phyloP scores from a whole-genome alignment of 78 protist species.

The Planoprotostelium fungivorum region DNA sequence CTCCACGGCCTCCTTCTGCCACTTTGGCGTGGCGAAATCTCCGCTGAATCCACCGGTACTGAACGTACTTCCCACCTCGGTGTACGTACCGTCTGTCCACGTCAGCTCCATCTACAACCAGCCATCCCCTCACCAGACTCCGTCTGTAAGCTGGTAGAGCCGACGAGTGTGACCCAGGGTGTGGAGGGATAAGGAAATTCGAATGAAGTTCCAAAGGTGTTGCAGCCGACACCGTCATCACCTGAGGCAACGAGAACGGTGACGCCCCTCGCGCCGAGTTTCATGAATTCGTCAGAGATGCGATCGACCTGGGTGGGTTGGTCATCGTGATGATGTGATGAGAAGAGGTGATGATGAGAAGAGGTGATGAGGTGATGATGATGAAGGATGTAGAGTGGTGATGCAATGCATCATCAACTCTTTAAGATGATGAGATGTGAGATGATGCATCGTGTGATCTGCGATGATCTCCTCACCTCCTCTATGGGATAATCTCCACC shows the following conservation, averaged over 20 bases:
- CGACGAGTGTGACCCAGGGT: background rate
- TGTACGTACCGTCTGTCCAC: background rate
- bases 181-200: background rate
- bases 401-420: too few species aligned
- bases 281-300: conserved; percentile 45
- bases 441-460: too few species aligned
- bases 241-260: conserved; percentile 59
- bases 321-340: too few species aligned
- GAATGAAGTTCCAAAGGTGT: background rate
- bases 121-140: background rate
- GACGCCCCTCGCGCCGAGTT: conserved; percentile 51
- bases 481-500: background rate
- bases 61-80: background rate
- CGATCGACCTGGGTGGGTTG: conserved; percentile 6
- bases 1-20: conserved; percentile 27
- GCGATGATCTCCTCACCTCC: too few species aligned
- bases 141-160: background rate
- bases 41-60: conserved; percentile 48
- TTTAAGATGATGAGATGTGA: too few species aligned
- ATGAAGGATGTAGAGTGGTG: background rate
- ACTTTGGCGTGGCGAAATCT: conserved; percentile 24
- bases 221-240: conserved; percentile 70
- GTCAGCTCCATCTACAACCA: background rate
- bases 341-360: too few species aligned
- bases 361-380: too few species aligned